Evolutionary conservation across 495 filamentous ascomycete genomes (phyloP), one percentile per base, ranked within the genome.

Genomic region (Astrothelium macrocarpum): DNA sequence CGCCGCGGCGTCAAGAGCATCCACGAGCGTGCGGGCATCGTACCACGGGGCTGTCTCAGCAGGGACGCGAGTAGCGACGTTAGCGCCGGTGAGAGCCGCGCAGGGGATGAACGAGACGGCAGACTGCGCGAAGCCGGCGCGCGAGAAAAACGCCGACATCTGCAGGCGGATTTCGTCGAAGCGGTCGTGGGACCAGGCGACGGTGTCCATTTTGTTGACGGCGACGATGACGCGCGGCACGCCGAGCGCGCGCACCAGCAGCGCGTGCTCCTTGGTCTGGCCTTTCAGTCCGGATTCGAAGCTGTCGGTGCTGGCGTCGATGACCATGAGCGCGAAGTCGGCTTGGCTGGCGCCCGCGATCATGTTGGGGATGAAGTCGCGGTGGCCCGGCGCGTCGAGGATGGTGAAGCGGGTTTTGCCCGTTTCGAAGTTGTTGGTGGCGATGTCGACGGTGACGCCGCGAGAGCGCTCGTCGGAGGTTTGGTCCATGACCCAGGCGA

Each of bases 281-380:
- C 94, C 94, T 68, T 87, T 92, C 42, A 98, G 80, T 0, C 94
- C 94, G 0, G 90, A 88, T 72, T 98, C 94, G 66, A 97, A 97
- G 28, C 89, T 90, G 26, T 92, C 91, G 0, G 82, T 87, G 60
- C 86, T 84, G 26, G 94, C 86, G 73, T 98, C 94, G 60, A 98
- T 89, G 36, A 98, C 94, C 4, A 98, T 79, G 10, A 98, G 88
- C 0, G 93, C 95, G 72, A 97, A 96, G 73, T 98, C 95, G 1
- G 94, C 94, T 74, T 97, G 93, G 45, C 88, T 90, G 28, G 92
- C 91, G 0, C 94, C 94, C 2, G 92, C 95, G 71, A 98, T 97
- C 94, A 98, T 98, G 73, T 96, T 97, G 1, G 94, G 94, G 45
- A 97, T 90, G 72, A 97, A 98, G 69, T 98, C 95, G 67, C 85